Evolutionary conservation across 73 alveolate genomes (phyloP), one percentile per base, ranked within the genome.

Genomic region (Effrenium voratum): DNA sequence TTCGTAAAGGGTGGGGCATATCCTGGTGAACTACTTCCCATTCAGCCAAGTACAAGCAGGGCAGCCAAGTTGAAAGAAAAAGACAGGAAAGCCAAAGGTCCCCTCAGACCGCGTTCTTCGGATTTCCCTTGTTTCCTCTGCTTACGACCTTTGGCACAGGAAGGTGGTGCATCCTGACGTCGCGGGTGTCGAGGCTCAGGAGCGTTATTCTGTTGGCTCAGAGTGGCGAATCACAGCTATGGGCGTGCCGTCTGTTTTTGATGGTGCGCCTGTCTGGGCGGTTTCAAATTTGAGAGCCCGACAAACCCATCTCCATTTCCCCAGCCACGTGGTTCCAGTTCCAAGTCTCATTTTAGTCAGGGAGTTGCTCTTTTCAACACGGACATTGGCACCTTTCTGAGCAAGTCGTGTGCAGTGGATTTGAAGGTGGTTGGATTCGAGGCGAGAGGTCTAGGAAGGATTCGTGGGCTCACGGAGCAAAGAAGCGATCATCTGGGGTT

Each of bases 121-220:
- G n/a, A n/a, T n/a, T n/a, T n/a, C n/a, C n/a, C n/a, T 55, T 57
- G 3, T 57, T 57, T 57, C 28, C 28, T 57, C 72, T 22, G 3
- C 72, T 30, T 22, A 57, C n/a, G 28, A 57, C 16, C 28, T 22
- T 30, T 57, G 6, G 59, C 92, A 2, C 24, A 90, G 97, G 97
- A 90, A 90, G 60, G 76, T 90, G 88, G 82, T 90, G 12, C 97
- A 90, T 79, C 97, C 97, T 1, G 97, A 90, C n/a, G 87, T 90
- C 32, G 97, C 97, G 16, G 97, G 97, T 44, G 97, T 52, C 22
- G 45, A 90, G 10, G 97, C 97, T 5, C 88, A 90, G 97, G 97
- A 75, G 44, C 6, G 47, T 57, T 41, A 8, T 2, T 16, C 28
- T 24, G 12, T 36, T 36, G 40, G 77, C 40, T 4, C 5, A 2